These are phyloP conservation scores for Drechslerella stenobrocha DNA, from an alignment of 2,329 filamentous ascomycete genomes.

Conservation along the genomic window DNA sequence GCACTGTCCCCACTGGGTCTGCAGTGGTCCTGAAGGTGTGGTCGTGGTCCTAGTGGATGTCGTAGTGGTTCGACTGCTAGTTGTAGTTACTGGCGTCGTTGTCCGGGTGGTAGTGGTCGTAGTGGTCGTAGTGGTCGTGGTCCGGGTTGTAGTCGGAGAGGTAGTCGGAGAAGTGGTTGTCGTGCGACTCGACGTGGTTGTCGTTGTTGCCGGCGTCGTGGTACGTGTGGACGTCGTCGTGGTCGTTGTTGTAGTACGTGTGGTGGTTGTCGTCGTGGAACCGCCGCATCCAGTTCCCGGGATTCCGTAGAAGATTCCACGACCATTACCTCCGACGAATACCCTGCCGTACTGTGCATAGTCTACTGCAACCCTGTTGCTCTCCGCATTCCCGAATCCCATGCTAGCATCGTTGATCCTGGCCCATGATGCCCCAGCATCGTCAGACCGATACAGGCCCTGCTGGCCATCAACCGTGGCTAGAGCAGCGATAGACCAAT, in stretches of 20 bases:
- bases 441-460: constrained; percentile 49
- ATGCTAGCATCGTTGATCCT: constrained; percentile 50
- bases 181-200: neutral
- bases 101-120: constrained; percentile 7
- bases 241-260: constrained; percentile 12
- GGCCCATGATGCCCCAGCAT: constrained; percentile 47
- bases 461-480: constrained; percentile 49
- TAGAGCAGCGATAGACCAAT: constrained; percentile 50
- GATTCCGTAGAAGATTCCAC: constrained; percentile 50
- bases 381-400: constrained; percentile 50
- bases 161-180: constrained; percentile 4
- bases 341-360: constrained; percentile 49
- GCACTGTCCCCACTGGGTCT: constrained; percentile 57
- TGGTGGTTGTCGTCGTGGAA: constrained; percentile 10
- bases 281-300: constrained; percentile 27
- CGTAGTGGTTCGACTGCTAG: neutral
- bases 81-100: constrained; percentile 14
- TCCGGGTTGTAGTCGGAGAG: too few species aligned
- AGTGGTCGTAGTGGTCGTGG: constrained; percentile 2
- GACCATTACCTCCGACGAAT: constrained; percentile 50
- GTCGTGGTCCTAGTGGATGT: constrained; percentile 10
- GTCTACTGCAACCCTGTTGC: constrained; percentile 49
- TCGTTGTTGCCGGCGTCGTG: neutral
- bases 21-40: constrained; percentile 11
- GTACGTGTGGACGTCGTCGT: constrained; percentile 10